These are phyloP conservation scores for Besnoitia besnoiti DNA, from an alignment of 169 alveolate species.

Conservation along the genomic window DNA sequence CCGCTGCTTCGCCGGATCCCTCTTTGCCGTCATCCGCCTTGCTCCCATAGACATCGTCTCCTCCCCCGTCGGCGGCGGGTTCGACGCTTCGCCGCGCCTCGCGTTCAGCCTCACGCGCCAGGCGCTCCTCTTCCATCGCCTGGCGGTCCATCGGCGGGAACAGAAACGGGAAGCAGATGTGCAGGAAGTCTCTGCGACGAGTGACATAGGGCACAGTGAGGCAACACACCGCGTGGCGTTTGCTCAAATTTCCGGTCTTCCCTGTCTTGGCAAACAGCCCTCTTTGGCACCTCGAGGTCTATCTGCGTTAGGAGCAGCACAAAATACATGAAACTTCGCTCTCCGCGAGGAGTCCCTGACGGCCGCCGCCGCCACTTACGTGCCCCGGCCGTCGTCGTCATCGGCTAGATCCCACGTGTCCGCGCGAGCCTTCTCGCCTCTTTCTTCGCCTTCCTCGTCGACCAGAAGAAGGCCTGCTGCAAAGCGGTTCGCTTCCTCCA, in stretches of 20 bases:
- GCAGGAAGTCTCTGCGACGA: slow-evolving; percentile 50
- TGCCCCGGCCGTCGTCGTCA: slow-evolving; percentile 1
- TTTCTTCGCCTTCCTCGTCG: not conserved
- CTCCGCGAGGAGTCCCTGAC: not conserved
- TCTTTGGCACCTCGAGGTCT: too few relatives aligned
- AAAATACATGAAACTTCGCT: not conserved
- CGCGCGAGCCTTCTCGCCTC: not conserved
- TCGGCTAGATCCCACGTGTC: slow-evolving; percentile 41
- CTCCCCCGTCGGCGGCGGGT: not conserved
- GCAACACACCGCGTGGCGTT: too few relatives aligned
- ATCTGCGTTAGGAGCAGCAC: too few relatives aligned
- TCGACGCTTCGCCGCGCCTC: not conserved
- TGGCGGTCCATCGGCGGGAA: slow-evolving; percentile 56
- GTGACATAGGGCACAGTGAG: not conserved
- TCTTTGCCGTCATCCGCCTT: not conserved
- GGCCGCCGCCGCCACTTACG: slow-evolving; percentile 28
- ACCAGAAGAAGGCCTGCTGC: slow-evolving; percentile 36
- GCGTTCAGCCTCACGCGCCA: not conserved
- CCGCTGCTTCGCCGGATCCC: not conserved
- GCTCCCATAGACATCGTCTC: not conserved
- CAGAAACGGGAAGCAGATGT: slow-evolving; percentile 49
- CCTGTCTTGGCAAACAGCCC: too few relatives aligned
- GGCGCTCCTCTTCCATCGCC: slow-evolving; percentile 60
- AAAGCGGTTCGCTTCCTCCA: slow-evolving; percentile 36
- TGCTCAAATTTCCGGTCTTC: too few relatives aligned